Evolutionary conservation across 2,329 filamentous ascomycete genomes (phyloP), one percentile per base, ranked within the genome.

Genomic region (Pseudogymnoascus sp.): DNA sequence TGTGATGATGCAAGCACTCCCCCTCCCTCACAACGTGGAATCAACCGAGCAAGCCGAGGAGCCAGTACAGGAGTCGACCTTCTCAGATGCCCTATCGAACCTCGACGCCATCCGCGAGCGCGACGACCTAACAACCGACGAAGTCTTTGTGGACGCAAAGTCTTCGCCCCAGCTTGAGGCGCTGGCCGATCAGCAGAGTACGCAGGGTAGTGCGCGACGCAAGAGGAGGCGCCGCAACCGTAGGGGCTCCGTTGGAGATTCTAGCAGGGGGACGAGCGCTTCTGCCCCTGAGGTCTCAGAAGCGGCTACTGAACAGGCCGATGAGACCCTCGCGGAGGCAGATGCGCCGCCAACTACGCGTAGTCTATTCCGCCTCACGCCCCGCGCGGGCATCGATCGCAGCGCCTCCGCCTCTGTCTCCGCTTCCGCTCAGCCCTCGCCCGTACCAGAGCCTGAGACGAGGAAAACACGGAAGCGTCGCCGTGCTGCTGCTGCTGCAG

Each of bases 101-200:
- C 41, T 47, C 3, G 41, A 47, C 22, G 22, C 41, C 2, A 47
- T 47, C 14, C 41, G 41, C 22, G 41, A 47, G 41, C 41, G 41
- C 6, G 41, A 47, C 3, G 41, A 47, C 5, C 6, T 47, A 7
- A 47, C 41, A 2, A 47, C 41, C 2, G 65, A 64, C 12, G 66
- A 68, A 3, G 34, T 64, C 6, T 71, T 70, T 39, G 63, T 70
- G 39, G 70, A 70, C 58, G 66, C 65, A 18, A 38, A 67, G 12
- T 67, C 67, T 12, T 70, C 68, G 2, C 69, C 66, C 2, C 59
- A 43, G 30, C 34, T 57, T 5, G 12, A 47, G 22, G 41, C 41
- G 14, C 41, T 28, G 2, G 41, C 22, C 7, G 41, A 47, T 9
- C 22, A 8, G 16, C 41, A 20, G 3, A 47, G 41, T 7, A 14